A percentile compares a stretch with the other conserved stretches of the same genome.
Conservation (phyloP, 345 rosid species). For the Adansonia digitata region DNA sequence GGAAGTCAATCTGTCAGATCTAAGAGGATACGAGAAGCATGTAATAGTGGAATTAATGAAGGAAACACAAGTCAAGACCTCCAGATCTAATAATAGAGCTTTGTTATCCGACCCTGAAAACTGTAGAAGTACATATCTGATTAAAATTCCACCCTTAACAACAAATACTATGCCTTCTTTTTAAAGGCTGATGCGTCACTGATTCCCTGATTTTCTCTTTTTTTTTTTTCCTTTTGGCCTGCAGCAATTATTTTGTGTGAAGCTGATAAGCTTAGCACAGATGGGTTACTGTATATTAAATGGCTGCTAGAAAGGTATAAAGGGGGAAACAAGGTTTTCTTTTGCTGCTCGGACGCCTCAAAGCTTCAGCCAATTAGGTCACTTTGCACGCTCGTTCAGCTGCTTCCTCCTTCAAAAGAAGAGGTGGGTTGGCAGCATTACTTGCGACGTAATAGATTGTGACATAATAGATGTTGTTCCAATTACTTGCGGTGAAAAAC, state of each 20-base stretch:
- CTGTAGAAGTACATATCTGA: conserved; percentile 27
- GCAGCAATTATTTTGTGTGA: conserved; percentile 25
- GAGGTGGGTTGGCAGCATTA: conserved; percentile 36
- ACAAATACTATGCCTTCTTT: too few species aligned
- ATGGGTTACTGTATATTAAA: conserved; percentile 45
- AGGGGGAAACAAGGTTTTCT: conserved; percentile 35
- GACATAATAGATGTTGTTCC: too few species aligned
- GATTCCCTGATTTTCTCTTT: conserved; percentile 1
- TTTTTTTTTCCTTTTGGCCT: not conserved
- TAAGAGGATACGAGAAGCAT: conserved; percentile 57
- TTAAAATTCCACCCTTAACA: too few species aligned
- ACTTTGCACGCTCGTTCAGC: conserved; percentile 39
- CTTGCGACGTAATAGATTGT: too few species aligned
- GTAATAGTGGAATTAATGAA: conserved; percentile 55
- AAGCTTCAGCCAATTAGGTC: conserved; percentile 47
- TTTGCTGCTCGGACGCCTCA: conserved; percentile 53
- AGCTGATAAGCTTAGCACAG: conserved; percentile 49
- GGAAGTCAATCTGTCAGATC: conserved; percentile 49
- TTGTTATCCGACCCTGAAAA: not conserved
- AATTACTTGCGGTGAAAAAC: too few species aligned
- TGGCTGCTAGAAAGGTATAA: conserved; percentile 33
- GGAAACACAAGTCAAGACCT: conserved; percentile 25
- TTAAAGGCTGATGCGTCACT: not conserved
- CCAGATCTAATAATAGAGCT: conserved; percentile 17
- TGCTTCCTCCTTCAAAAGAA: conserved; percentile 39